A percentile compares a stretch with the other conserved stretches of the same genome.
Evolutionary conservation across 2,329 filamentous ascomycete genomes (phyloP).

Genomic region (Diaporthe amygdali): DNA sequence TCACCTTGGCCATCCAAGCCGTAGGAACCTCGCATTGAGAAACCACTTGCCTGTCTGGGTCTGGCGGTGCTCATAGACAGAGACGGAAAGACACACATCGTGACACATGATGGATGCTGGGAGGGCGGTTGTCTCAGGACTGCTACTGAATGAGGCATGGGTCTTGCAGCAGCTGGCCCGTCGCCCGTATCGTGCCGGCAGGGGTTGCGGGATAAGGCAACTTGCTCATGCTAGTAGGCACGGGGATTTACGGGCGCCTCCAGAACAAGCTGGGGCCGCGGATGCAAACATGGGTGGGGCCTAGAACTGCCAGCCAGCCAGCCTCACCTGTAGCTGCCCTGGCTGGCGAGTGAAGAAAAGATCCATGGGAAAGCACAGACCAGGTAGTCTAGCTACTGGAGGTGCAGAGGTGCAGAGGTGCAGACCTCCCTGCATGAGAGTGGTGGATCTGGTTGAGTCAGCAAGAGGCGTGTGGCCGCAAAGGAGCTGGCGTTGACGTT

Average conservation of each 20-base stretch:
- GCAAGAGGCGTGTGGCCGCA: conserved; percentile 10
- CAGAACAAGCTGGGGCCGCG: conserved; percentile 1
- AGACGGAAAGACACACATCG: too few relatives aligned
- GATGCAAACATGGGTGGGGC: background rate
- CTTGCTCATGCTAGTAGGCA: background rate
- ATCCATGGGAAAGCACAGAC: conserved; percentile 9
- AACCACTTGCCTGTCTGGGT: too few relatives aligned
- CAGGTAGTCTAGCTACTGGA: too few relatives aligned
- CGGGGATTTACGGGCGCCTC: background rate
- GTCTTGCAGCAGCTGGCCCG: conserved; percentile 2
- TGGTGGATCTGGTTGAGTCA: conserved; percentile 8
- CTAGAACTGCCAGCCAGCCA: background rate
- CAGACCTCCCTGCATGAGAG: too few relatives aligned
- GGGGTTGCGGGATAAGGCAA: background rate
- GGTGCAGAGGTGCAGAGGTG: too few relatives aligned
- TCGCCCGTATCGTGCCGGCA: background rate
- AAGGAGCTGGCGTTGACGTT: conserved; percentile 26
- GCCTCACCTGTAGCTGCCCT: background rate
- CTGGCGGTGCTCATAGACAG: too few relatives aligned
- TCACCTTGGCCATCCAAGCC: too few relatives aligned
- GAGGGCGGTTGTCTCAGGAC: background rate
- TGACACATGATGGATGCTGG: background rate
- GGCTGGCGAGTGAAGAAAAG: background rate
- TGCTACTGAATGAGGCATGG: background rate
- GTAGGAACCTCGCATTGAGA: background rate